These are phyloP conservation scores for Ceratorhiza oryzae-sativae DNA, from an alignment of 1,284 basidiomycete species.

Conservation along the genomic window DNA sequence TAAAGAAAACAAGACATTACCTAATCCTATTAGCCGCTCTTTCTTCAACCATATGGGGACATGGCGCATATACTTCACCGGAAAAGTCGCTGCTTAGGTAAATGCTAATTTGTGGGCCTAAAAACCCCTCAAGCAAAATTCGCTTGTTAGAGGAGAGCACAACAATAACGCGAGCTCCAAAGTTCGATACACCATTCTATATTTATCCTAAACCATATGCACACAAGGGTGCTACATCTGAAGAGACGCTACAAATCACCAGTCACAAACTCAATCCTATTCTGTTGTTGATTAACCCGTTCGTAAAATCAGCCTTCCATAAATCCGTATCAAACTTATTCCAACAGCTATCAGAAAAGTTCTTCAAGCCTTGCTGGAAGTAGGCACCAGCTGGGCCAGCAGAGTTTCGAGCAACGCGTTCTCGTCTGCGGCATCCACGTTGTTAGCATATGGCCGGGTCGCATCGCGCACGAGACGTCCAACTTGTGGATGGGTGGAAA, in stretches of 20 bases:
- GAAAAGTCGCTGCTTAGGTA: too few species aligned
- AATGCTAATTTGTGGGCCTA: too few species aligned
- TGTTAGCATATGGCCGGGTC: constrained; percentile 24
- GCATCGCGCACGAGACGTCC: constrained; percentile 31
- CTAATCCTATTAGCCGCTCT: too few species aligned
- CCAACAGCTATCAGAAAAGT: too few species aligned
- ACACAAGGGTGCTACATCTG: not conserved
- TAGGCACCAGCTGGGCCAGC: constrained; percentile 27
- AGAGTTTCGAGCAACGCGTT: constrained; percentile 17
- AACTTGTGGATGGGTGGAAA: constrained; percentile 21
- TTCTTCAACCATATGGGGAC: too few species aligned
- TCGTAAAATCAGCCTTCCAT: not conserved
- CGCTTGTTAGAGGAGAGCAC: too few species aligned
- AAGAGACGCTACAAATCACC: not conserved
- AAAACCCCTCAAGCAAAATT: too few species aligned
- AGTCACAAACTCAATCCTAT: not conserved
- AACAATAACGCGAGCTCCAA: too few species aligned
- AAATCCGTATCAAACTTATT: not conserved
- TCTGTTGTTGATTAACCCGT: not conserved
- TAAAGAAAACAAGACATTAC: too few species aligned
- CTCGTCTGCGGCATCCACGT: constrained; percentile 23
- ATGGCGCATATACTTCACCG: too few species aligned
- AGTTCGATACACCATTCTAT: too few species aligned
- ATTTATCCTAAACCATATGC: not conserved
- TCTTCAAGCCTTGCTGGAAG: constrained; percentile 4